Base-by-base conservation (phyloP, 179 eudicot species). In the Spinacia oleracea region DNA sequence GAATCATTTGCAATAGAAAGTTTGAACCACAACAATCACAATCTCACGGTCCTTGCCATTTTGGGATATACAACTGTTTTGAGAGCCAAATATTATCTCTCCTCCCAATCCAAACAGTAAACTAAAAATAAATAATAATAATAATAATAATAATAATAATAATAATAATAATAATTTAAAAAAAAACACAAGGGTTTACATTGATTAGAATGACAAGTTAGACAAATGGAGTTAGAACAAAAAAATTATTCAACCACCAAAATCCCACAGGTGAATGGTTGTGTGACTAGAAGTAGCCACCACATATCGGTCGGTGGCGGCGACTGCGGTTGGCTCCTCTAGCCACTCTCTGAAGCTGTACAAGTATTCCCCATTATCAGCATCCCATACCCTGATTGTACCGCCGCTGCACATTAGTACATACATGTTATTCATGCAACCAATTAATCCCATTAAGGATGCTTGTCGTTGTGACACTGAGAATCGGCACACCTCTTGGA, bases 371-470 rank as follows among this genome's bases (percentile, higher is more conserved):
- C 93, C 97, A 5, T 76, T 80, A 77, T 88, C 92, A 7, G 78
- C 80, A 21, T 86, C 96, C 97, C 98, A 94, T 9, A 85, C 93
- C 74, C 94, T 80, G 9, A 91, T 48, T 5, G 82, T 82, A 0
- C 94, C 98, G 21, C 87, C 92, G 20, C 42, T 62, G 62, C 86
- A 91, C 67, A 94, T 80, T 25, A 96, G 5, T 15, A 79, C 92
- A 48, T 88, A 87, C 78, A 94, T 92, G n/a, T 72, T 56, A 67
- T 96, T 96, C 84, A 89, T 86, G 76, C 97, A 88, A 48, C 99
- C 98, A 12, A 91, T 67, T 18, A 85, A n/a, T 5, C 81, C 87
- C 50, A 89, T 58, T 5, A 79, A 84, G 58, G 86, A 27, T 38
- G 62, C 78, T 81, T 21, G 43, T 20, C 51, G 0, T 15, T 87